Conservation (phyloP, 2,329 filamentous ascomycete genomes). For the Aspergillus persii region DNA sequence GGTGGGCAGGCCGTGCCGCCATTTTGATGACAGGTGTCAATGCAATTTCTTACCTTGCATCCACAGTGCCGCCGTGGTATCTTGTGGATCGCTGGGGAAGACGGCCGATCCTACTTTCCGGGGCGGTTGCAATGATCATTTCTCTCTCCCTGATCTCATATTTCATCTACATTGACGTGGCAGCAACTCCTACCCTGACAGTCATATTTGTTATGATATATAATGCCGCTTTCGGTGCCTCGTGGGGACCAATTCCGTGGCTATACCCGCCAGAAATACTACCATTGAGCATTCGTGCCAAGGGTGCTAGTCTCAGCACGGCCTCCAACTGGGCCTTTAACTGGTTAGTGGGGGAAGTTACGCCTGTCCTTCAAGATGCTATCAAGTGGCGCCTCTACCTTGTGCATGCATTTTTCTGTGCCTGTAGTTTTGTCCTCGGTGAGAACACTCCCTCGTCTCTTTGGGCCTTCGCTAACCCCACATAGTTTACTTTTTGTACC, state of each 20-base stretch:
- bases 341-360: slow-evolving; percentile 94
- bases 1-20: slow-evolving; percentile 87
- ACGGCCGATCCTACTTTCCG: slow-evolving; percentile 82
- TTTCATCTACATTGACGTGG: slow-evolving; percentile 85
- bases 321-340: slow-evolving; percentile 98
- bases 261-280: slow-evolving; percentile 98
- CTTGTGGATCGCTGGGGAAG: slow-evolving; percentile 90
- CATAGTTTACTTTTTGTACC: slow-evolving; percentile 88
- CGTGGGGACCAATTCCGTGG: slow-evolving; percentile 99
- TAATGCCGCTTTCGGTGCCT: slow-evolving; percentile 93
- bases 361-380: slow-evolving; percentile 83
- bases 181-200: slow-evolving; percentile 73
- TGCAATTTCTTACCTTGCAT: slow-evolving; percentile 83
- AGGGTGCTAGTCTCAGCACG: slow-evolving; percentile 93
- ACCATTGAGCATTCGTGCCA: slow-evolving; percentile 91
- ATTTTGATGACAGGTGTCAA: slow-evolving; percentile 98
- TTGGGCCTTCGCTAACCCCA: slow-evolving; percentile 37
- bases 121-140: slow-evolving; percentile 83
- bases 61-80: slow-evolving; percentile 96
- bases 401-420: slow-evolving; percentile 95
- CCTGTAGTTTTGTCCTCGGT: slow-evolving; percentile 93
- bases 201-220: slow-evolving; percentile 98
- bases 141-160: slow-evolving; percentile 89
- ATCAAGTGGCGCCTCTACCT: slow-evolving; percentile 95
- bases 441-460: slow-evolving; percentile 43